Conservation (phyloP, 495 filamentous ascomycete species). For the Achaetomiella virescens region DNA sequence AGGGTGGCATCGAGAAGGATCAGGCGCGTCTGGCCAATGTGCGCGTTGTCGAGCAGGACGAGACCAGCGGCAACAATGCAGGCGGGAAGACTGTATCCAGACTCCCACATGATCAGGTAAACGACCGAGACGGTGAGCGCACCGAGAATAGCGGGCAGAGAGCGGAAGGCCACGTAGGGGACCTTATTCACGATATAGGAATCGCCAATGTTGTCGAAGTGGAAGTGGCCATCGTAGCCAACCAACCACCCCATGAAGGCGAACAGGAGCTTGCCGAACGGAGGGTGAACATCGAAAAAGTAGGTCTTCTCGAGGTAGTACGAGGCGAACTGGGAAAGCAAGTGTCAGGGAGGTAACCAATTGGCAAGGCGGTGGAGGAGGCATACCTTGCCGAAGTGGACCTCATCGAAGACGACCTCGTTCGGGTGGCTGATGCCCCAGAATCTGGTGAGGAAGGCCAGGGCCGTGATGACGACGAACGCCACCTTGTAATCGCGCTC, state of each 20-base stretch:
- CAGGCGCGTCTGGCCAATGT: conserved; percentile 92
- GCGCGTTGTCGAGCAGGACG: conserved; percentile 94
- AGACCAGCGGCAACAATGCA: conserved; percentile 80
- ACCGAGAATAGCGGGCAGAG: conserved; percentile 86
- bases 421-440: conserved; percentile 91
- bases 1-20: conserved; percentile 93
- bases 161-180: conserved; percentile 90
- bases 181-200: conserved; percentile 97
- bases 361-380: background rate
- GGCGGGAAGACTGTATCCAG: conserved; percentile 90
- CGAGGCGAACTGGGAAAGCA: conserved; percentile 66
- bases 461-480: conserved; percentile 64
- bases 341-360: conserved; percentile 7
- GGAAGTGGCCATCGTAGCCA: conserved; percentile 93
- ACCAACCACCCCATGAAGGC: conserved; percentile 94
- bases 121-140: conserved; percentile 89
- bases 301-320: conserved; percentile 97
- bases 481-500: conserved; percentile 86
- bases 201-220: conserved; percentile 98
- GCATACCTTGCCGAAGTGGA: conserved; percentile 96
- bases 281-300: conserved; percentile 99
- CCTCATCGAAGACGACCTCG: conserved; percentile 97
- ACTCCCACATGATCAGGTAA: conserved; percentile 99
- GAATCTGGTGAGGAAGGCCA: conserved; percentile 89
- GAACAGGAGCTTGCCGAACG: conserved; percentile 85